Evolutionary conservation across 106 monocot genomes (phyloP), one percentile per base, ranked within the genome.

Genomic region (Xerophyta viscosa): DNA sequence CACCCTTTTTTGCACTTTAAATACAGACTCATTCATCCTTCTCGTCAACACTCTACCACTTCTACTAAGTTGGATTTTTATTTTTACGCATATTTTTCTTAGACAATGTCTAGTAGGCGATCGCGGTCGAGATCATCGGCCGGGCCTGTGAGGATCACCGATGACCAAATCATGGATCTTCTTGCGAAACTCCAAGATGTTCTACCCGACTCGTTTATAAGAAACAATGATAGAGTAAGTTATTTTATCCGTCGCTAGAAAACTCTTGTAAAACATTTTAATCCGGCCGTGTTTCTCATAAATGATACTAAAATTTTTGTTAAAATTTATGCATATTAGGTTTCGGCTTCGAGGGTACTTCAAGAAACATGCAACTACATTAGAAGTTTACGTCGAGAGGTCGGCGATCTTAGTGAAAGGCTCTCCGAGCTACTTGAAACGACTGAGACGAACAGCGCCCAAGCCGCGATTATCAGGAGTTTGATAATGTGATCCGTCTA

Each of bases 151-250:
- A 66, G 69, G 57, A 83, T 83, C 58, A 65, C 83, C 0, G 79
- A 89, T 5, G 88, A 89, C 17, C 88, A 89, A 52, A 83, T 89
- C 52, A 24, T 57, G 31, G 88, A 83, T 3, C 76, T 89, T 15
- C 21, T 89, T 41, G 76, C 88, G 48, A 89, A 89, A 56, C 57
- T 89, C 28, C 83, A 76, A 29, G 66, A 62, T 0, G 44, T 83
- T 13, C 73, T 89, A 24, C 88, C 88, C 0, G 70, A 80, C 50
- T 24, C 76, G 17, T 69, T 49, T 1, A 26, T 18, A 37, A 52
- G 64, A 14, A 68, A 13, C 44, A 67, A 50, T 23, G 62, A 77
- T 3, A 60, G 76, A 47, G 83, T 83, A 62, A 61, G 54, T 46
- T 18, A 29, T 31, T 1, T 54, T 36, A 3, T 44, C 17, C 11